Base-by-base conservation (phyloP, 495 filamentous ascomycete genomes). In the Hyphodiscus hymeniophilus region DNA sequence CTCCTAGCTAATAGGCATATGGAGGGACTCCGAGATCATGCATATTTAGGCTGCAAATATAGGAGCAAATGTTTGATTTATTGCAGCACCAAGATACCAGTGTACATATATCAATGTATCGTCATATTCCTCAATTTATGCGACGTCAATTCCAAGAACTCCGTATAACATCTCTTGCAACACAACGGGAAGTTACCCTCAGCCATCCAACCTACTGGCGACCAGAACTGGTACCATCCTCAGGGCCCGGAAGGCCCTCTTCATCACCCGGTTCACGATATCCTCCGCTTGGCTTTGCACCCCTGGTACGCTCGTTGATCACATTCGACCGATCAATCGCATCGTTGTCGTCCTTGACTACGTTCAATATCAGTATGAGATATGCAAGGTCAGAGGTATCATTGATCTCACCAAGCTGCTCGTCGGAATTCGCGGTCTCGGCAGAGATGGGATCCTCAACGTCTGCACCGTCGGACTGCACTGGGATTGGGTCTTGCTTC, bases 371-470 rank as follows among this genome's bases (percentile, higher is more conserved):
- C n/a, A n/a, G n/a, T n/a, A n/a, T n/a, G n/a, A n/a, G n/a, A n/a
- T n/a, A n/a, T n/a, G n/a, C n/a, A n/a, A n/a, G n/a, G n/a, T n/a
- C n/a, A n/a, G n/a, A n/a, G n/a, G n/a, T n/a, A n/a, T n/a, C n/a
- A n/a, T n/a, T n/a, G n/a, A 28, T 20, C 8, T 26, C 63, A 80
- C 77, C 65, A 3, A 82, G 55, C 24, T 69, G 63, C 48, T 67
- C 61, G 50, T 80, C 71, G 2, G 69, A 66, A 48, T 82, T 71
- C 0, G 72, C 71, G 1, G 59, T 62, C 1, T 41, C 61, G 17
- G 62, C 51, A 33, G 69, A 54, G 10, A 74, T 69, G 7, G 66
- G 66, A 31, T 75, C 75, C 33, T 77, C 70, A 1, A 80, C 61
- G 0, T 59, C 55, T 34, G 59, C 69, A 5, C 71, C 60, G 47